Base-by-base conservation (phyloP, 371 early-diverging fungal species). In the Zancudomyces culisetae region DNA sequence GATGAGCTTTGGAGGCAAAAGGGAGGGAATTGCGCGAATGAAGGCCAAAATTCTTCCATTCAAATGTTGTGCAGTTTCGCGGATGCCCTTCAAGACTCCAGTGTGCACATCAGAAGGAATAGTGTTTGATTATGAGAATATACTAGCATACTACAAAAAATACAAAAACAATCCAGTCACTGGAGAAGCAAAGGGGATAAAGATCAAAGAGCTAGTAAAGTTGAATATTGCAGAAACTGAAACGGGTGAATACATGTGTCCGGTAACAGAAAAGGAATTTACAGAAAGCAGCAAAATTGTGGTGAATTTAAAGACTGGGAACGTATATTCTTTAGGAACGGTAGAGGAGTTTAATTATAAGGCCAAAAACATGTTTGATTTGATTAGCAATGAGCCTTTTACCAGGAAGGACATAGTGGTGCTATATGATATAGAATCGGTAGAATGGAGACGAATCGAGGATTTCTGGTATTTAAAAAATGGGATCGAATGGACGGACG, bases 231-330 rank as follows among this genome's bases (percentile, higher is more conserved):
- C 69, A 66, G 86, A 84, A 62, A 87, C 87, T 53, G 72, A 80
- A 26, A 75, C 81, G 45, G 87, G 81, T 19, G 80, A 83, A 45
- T 87, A 77, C 48, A 75, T 82, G 48, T 90, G 90, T 60, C 95
- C 97, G 3, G 80, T 93, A 48, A 86, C 94, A 0, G 83, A 79
- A 55, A 83, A 86, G 57, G 81, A 77, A 6, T 87, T 96, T 60
- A 79, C 78, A 22, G 86, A 85, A 50, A 76, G 83, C 60, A 81
- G 92, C 0, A 85, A 87, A 42, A 93, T 94, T 55, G 93, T 87
- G 1, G 90, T 90, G 30, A 80, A 90, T 62, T 77, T 73, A 46
- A 70, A 83, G 1, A 78, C 85, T 4, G 94, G 94, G 48, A 81
- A 93, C 45, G 94, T 94, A 1, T 94, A 79, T 69, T 74, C 86